A percentile compares a stretch with the other conserved stretches of the same genome.
Evolutionary conservation across 352 stramenopile species (phyloP).

Genomic region (Globisporangium nagaii): DNA sequence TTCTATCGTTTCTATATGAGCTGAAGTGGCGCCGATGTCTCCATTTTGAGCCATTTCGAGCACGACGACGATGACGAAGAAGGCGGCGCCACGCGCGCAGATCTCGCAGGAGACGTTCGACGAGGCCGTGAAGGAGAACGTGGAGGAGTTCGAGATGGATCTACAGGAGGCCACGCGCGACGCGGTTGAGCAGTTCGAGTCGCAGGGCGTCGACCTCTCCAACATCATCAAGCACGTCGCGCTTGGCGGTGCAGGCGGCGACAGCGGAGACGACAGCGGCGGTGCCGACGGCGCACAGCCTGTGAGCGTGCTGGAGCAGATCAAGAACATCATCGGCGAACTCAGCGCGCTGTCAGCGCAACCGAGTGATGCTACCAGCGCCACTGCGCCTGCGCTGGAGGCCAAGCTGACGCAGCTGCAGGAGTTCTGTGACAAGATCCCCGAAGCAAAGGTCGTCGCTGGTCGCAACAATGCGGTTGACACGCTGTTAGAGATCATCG

Average conservation of each 20-base stretch:
- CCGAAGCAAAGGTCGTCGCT: constrained; percentile 55
- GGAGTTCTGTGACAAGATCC: constrained; percentile 31
- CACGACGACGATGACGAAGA: constrained; percentile 22
- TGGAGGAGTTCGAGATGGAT: constrained; percentile 88
- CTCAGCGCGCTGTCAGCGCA: not conserved
- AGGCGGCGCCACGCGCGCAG: constrained; percentile 28
- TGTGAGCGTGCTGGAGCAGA: constrained; percentile 16
- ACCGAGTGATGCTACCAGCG: constrained; percentile 5
- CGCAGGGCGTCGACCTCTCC: constrained; percentile 82
- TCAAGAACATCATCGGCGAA: constrained; percentile 30
- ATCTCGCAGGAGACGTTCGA: constrained; percentile 91
- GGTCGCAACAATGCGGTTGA: constrained; percentile 53
- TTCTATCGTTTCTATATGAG: constrained; percentile 4
- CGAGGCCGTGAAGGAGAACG: constrained; percentile 85
- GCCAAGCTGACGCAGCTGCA: constrained; percentile 18
- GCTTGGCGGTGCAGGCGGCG: not conserved
- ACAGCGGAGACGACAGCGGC: not conserved
- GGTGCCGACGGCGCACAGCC: not conserved
- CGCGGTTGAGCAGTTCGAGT: constrained; percentile 81
- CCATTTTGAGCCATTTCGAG: not conserved
- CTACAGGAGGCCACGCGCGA: constrained; percentile 72
- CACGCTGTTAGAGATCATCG: constrained; percentile 33
- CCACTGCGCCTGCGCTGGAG: not conserved
- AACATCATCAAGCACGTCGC: constrained; percentile 65
- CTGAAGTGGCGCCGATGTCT: not conserved